These are phyloP conservation scores for Fragosphaeria purpurea DNA, from an alignment of 2,329 filamentous ascomycete genomes.

Conservation along the genomic window DNA sequence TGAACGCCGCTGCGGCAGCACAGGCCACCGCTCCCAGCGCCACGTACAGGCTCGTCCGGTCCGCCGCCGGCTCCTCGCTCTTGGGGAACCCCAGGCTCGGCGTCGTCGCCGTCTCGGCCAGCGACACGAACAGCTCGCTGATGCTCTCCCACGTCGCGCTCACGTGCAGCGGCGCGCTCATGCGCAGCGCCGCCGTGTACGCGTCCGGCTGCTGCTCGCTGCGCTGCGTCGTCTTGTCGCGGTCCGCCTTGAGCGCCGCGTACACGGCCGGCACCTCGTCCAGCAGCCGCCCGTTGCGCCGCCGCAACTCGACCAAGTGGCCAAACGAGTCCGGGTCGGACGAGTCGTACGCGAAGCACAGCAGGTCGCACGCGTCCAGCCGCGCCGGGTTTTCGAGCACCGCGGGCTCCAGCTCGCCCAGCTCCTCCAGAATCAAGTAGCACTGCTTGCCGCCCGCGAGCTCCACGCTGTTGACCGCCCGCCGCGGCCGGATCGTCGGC, in stretches of 20 bases:
- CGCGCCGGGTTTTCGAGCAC: slow-evolving; percentile 87
- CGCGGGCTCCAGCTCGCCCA: slow-evolving; percentile 89
- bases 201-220: slow-evolving; percentile 85
- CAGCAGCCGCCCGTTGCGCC: slow-evolving; percentile 50
- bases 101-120: slow-evolving; percentile 86
- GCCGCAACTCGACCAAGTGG: slow-evolving; percentile 74
- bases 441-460: slow-evolving; percentile 93
- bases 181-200: slow-evolving; percentile 75
- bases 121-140: slow-evolving; percentile 80
- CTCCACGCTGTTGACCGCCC: slow-evolving; percentile 93
- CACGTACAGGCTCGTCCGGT: slow-evolving; percentile 77
- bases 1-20: slow-evolving; percentile 51
- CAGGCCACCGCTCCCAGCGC: slow-evolving; percentile 65
- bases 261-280: slow-evolving; percentile 88
- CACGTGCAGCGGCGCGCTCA: slow-evolving; percentile 87
- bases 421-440: slow-evolving; percentile 89
- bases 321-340: slow-evolving; percentile 93
- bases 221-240: slow-evolving; percentile 93
- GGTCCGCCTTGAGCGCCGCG: slow-evolving; percentile 86
- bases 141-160: slow-evolving; percentile 93
- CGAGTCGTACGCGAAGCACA: slow-evolving; percentile 95
- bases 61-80: slow-evolving; percentile 73
- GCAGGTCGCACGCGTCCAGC: slow-evolving; percentile 82
- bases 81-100: slow-evolving; percentile 84
- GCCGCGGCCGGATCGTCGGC: slow-evolving; percentile 88